These are phyloP conservation scores for Camelina hispida DNA, from an alignment of 345 rosid species.

Conservation along the genomic window DNA sequence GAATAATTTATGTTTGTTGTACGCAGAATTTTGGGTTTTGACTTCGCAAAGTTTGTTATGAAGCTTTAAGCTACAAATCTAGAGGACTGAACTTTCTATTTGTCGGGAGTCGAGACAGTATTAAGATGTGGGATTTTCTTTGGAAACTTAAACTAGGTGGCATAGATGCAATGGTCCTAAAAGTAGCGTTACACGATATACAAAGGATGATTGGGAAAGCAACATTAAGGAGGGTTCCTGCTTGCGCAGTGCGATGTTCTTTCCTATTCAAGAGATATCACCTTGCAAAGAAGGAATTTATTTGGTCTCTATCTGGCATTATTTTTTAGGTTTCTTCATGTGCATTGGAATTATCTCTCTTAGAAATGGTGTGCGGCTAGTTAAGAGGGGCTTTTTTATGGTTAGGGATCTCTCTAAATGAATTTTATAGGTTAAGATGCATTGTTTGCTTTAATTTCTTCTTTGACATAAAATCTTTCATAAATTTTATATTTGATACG, in stretches of 20 bases:
- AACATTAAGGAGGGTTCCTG: constrained; percentile 2
- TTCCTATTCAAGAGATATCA: constrained; percentile 8
- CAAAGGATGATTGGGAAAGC: constrained; percentile 16
- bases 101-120: not conserved
- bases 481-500: constrained; percentile 13
- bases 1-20: not conserved
- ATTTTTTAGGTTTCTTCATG: constrained; percentile 19
- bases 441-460: constrained; percentile 16
- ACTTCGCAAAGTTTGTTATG: not conserved
- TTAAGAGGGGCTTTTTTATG: not conserved
- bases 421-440: not conserved
- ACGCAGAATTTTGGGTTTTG: not conserved
- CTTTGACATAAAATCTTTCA: not conserved
- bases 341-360: not conserved
- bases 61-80: constrained; percentile 6
- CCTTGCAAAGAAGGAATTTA: not conserved
- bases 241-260: not conserved
- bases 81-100: not conserved
- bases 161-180: not conserved
- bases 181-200: constrained; percentile 15
- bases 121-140: not conserved
- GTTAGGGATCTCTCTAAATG: constrained; percentile 18
- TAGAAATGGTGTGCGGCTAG: constrained; percentile 30
- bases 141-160: not conserved
- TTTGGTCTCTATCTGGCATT: constrained; percentile 12